Evolutionary conservation across 2,329 filamentous ascomycete genomes (phyloP).

Genomic region (Emmonsiellopsis sp.): DNA sequence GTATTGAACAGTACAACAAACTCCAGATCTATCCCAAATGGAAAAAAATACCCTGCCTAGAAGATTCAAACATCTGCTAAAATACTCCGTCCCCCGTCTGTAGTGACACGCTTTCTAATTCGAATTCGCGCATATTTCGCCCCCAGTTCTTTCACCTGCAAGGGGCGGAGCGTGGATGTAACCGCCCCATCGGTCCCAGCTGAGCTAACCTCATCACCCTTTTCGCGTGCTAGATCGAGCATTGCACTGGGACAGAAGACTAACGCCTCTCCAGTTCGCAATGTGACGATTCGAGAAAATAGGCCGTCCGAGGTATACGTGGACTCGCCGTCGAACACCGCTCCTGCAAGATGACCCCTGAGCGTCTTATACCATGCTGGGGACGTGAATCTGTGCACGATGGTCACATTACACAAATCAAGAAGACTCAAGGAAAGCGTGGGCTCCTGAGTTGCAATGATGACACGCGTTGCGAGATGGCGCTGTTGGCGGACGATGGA

Average conservation of each 20-base stretch:
- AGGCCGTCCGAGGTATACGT: slow-evolving; percentile 18
- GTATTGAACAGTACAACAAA: not conserved
- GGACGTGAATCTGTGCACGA: slow-evolving; percentile 63
- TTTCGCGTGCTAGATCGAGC: slow-evolving; percentile 17
- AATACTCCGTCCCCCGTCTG: slow-evolving; percentile 36
- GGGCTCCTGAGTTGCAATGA: slow-evolving; percentile 71
- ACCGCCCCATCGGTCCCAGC: not conserved
- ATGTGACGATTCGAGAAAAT: slow-evolving; percentile 38
- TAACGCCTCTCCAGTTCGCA: slow-evolving; percentile 41
- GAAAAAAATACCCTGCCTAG: slow-evolving; percentile 3
- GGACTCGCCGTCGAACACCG: slow-evolving; percentile 11
- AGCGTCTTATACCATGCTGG: slow-evolving; percentile 52
- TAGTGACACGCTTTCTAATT: slow-evolving; percentile 32
- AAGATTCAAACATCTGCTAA: slow-evolving; percentile 15
- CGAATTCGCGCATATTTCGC: slow-evolving; percentile 27
- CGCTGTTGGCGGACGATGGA: slow-evolving; percentile 60
- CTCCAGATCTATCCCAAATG: not conserved
- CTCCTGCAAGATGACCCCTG: slow-evolving; percentile 39
- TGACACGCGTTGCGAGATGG: slow-evolving; percentile 55
- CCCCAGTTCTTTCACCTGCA: slow-evolving; percentile 16
- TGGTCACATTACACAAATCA: slow-evolving; percentile 60
- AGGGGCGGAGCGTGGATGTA: not conserved
- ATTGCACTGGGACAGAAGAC: slow-evolving; percentile 40
- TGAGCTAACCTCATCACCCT: not conserved
- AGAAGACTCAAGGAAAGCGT: slow-evolving; percentile 59